Evolutionary conservation across 2,329 filamentous ascomycete genomes (phyloP), one percentile per base, ranked within the genome.

Genomic region (Epichloe glyceriae): DNA sequence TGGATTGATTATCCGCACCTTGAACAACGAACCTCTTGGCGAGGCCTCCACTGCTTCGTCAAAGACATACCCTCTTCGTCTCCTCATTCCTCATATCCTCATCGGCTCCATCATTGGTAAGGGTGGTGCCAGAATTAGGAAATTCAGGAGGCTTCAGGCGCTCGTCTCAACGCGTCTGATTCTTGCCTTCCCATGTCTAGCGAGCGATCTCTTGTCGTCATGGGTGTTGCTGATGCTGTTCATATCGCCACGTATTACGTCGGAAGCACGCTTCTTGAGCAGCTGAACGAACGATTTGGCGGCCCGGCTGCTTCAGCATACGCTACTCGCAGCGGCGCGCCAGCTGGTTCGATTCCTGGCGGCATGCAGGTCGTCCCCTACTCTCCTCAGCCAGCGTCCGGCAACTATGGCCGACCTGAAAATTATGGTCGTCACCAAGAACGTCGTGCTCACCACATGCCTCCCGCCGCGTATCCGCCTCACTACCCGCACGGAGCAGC

Each of bases 351-450:
- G 35, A 88, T 97, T 15, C 93, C 93, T 20, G 93, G 93, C 53
- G 93, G 93, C 54, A 95, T 98, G 89, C 93, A 97, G 68, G 93
- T 98, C 47, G 89, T 97, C n/a, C 93, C 93, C 5, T 98, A 98
- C 66, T 86, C 88, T 52, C 93, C 93, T 47, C 90, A 96, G 67
- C 86, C 91, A 30, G 88, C 88, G 51, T 88, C 88, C 52, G 93
- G 93, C 58, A 90, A 91, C 67, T 97, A 90, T 65, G 90, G 90
- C 51, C 87, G 90, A 61, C 84, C 88, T 43, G 91, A 97, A 56
- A 88, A 87, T 66, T 95, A 85, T 60, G 82, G 72, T 52, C 72
- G 88, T 56, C 82, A 86, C 58, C 84, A 86, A 57, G 82, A 86
- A 53, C 81, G 84, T 51, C 82, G 86, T 56, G 73, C 79, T 45